Conservation (phyloP, 2,329 filamentous ascomycete genomes). For the Corniculantispora saksenae region DNA sequence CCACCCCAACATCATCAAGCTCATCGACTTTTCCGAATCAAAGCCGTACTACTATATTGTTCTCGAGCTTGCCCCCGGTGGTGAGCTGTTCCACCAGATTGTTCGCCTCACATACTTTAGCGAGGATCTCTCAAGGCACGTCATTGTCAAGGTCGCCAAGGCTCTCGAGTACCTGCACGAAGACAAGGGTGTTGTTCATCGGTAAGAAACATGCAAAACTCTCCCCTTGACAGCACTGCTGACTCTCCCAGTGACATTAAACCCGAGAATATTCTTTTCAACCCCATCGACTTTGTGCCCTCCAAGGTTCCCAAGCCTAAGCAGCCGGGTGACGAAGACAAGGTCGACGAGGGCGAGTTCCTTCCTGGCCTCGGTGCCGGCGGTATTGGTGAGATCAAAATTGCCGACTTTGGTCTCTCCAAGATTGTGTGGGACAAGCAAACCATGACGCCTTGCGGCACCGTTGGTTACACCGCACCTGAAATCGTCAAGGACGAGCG, state of each 20-base stretch:
- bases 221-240: neutral
- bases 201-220: conserved; percentile 60
- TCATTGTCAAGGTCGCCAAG: conserved; percentile 93
- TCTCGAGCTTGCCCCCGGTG: conserved; percentile 89
- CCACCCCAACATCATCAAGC: conserved; percentile 92
- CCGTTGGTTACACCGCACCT: conserved; percentile 94
- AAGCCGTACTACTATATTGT: conserved; percentile 97
- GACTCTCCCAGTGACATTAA: conserved; percentile 78
- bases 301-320: conserved; percentile 78
- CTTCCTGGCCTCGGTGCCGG: conserved; percentile 77
- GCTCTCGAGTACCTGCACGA: conserved; percentile 93
- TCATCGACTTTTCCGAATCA: conserved; percentile 92
- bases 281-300: conserved; percentile 79
- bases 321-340: conserved; percentile 90
- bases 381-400: conserved; percentile 93
- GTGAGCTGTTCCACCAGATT: conserved; percentile 97
- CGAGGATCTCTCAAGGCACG: conserved; percentile 90
- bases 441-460: conserved; percentile 99
- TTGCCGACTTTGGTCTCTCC: conserved; percentile 95
- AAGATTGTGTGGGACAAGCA: conserved; percentile 98
- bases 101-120: conserved; percentile 98
- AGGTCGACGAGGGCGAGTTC: conserved; percentile 95
- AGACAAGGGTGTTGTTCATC: conserved; percentile 91
- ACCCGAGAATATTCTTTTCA: conserved; percentile 94
- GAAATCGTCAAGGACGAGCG: conserved; percentile 99